A percentile compares a stretch with the other conserved stretches of the same genome.
These are phyloP conservation scores for Vairimorpha necatrix DNA, from an alignment of 371 early-diverging fungal genomes.

Conservation along the genomic window DNA sequence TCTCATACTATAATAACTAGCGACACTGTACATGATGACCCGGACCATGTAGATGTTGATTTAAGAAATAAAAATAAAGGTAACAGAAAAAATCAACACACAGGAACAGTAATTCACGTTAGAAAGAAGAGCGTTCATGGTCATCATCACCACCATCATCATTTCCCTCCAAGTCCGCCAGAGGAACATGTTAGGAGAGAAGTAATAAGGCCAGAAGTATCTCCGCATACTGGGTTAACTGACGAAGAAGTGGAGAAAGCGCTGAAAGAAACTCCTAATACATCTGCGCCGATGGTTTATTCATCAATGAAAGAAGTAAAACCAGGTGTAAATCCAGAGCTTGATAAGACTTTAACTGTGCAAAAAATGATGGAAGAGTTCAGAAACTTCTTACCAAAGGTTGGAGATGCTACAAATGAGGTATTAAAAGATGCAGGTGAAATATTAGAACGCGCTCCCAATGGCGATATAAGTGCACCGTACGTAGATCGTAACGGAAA, in stretches of 20 bases:
- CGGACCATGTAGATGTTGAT: not conserved
- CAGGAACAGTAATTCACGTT: not conserved
- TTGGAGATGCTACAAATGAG: not conserved
- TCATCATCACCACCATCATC: not conserved
- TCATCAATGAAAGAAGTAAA: slow-evolving; percentile 6
- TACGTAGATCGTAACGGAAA: not conserved
- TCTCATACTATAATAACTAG: not conserved
- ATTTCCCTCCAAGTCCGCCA: not conserved
- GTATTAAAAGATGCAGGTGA: not conserved
- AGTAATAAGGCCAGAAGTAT: not conserved
- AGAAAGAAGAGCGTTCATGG: not conserved
- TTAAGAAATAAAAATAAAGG: not conserved
- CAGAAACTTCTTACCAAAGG: not conserved
- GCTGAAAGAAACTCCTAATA: not conserved
- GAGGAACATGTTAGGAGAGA: not conserved
- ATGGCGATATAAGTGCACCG: not conserved
- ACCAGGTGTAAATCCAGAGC: not conserved
- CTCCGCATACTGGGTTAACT: not conserved
- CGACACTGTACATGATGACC: not conserved
- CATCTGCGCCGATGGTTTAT: not conserved
- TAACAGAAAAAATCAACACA: not conserved
- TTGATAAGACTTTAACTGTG: not conserved
- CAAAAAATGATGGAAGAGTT: not conserved
- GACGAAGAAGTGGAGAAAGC: not conserved
- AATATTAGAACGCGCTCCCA: slow-evolving; percentile 1